Percentiles rank a stretch among this genome's conserved stretches.
Conservation (phyloP, 805 yeast genomes). For the Pichia manshurica region DNA sequence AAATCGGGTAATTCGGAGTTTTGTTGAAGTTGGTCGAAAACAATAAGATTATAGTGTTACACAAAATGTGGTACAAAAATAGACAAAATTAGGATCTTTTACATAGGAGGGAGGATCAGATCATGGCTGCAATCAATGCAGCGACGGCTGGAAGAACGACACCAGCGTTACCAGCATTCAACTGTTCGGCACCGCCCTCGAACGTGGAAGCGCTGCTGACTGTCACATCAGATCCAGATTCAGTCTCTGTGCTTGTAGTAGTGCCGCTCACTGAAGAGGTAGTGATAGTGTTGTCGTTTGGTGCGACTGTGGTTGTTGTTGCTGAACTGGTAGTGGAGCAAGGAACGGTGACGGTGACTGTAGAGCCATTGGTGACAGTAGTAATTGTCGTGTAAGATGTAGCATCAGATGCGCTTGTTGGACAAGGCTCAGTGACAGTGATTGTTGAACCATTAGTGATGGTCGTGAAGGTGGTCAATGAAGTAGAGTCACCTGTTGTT, state of each 20-base stretch:
- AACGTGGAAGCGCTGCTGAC: neutral
- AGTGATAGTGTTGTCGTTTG: too few species aligned
- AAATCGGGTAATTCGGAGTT: too few species aligned
- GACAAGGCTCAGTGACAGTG: neutral
- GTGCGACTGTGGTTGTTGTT: neutral
- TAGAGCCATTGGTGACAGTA: constrained; percentile 8
- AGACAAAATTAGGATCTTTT: too few species aligned
- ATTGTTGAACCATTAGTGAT: constrained; percentile 6
- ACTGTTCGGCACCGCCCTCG: neutral
- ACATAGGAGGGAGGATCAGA: too few species aligned
- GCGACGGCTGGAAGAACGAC: neutral
- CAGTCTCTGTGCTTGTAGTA: too few species aligned
- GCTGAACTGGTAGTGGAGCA: too few species aligned
- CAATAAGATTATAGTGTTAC: too few species aligned
- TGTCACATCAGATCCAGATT: neutral
- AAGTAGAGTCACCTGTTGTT: constrained; percentile 1
- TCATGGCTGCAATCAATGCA: neutral
- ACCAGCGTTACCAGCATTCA: neutral
- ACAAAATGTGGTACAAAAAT: neutral
- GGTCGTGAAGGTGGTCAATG: constrained; percentile 2
- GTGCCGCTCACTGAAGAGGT: too few species aligned
- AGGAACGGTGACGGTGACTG: neutral
- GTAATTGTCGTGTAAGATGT: constrained; percentile 1
- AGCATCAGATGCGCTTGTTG: neutral
- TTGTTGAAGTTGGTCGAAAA: too few species aligned